These are phyloP conservation scores for Plectranthus barbatus DNA, from an alignment of 257 asterid species.

Conservation along the genomic window DNA sequence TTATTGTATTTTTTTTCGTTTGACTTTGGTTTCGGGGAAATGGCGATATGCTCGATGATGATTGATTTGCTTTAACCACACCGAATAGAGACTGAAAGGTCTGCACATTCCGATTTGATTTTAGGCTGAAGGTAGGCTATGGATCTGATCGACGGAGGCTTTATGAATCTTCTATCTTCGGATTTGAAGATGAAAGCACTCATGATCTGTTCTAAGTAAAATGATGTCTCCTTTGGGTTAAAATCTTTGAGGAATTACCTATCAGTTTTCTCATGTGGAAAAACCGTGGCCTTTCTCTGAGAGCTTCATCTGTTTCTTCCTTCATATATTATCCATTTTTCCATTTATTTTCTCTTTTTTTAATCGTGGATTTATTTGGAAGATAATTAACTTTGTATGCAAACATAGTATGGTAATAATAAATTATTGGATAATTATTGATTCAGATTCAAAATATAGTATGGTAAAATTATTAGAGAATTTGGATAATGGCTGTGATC, in stretches of 20 bases:
- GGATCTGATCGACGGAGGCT: conserved; percentile 18
- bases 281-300: conserved; percentile 51
- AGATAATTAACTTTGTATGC: no score
- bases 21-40: no score
- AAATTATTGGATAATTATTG: no score
- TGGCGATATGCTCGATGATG: conserved; percentile 49
- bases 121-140: conserved; percentile 20
- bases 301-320: no score
- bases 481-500: no score
- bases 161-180: conserved; percentile 39
- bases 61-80: conserved; percentile 83
- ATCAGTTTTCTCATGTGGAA: conserved; percentile 40
- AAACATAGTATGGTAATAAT: no score
- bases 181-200: conserved; percentile 35
- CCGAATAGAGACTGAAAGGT: conserved; percentile 36
- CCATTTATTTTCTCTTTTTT: no score
- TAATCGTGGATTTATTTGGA: no score
- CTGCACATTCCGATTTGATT: conserved; percentile 23
- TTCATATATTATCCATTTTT: no score
- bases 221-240: conserved; percentile 18
- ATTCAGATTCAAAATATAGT: no score
- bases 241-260: conserved; percentile 22
- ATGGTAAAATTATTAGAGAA: no score
- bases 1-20: no score
- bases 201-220: conserved; percentile 11